phyloP scores from a whole-genome alignment of 129 eudicot genomes.

The Kitagawia praeruptora region DNA sequence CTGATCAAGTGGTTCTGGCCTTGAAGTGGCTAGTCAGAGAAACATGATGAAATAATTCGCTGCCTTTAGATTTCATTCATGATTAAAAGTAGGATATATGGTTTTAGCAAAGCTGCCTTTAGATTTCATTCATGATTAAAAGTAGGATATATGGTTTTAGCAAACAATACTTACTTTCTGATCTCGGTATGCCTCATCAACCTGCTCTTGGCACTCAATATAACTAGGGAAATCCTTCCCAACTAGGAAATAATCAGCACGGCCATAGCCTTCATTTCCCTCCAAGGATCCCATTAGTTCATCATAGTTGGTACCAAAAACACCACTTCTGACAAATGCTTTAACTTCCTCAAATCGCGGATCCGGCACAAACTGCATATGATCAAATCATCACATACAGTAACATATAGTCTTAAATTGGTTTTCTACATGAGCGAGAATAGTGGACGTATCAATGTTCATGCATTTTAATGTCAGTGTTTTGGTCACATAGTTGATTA shows the following conservation, averaged over 20 bases:
- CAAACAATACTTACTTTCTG: conserved; percentile 33
- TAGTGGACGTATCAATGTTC: background rate
- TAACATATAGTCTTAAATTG: background rate
- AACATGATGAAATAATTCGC: background rate
- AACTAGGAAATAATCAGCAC: conserved; percentile 68
- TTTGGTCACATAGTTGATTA: background rate
- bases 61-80: background rate
- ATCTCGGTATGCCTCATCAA: conserved; percentile 57
- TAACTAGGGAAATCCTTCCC: conserved; percentile 74
- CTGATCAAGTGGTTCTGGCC: background rate
- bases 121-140: background rate
- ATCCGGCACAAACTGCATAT: conserved; percentile 57
- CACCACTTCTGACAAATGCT: conserved; percentile 53
- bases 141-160: background rate
- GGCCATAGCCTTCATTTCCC: conserved; percentile 73
- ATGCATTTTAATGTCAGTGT: background rate
- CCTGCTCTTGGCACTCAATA: conserved; percentile 59
- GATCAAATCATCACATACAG: background rate
- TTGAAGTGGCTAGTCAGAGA: background rate
- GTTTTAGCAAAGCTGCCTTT: background rate
- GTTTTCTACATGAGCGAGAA: background rate
- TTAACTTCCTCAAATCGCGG: conserved; percentile 61
- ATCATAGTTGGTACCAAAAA: conserved; percentile 48
- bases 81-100: background rate
- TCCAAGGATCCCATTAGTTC: conserved; percentile 72